Conservation (phyloP, 1,139 yeast species). For the Debaryomyces robertsiae region DNA sequence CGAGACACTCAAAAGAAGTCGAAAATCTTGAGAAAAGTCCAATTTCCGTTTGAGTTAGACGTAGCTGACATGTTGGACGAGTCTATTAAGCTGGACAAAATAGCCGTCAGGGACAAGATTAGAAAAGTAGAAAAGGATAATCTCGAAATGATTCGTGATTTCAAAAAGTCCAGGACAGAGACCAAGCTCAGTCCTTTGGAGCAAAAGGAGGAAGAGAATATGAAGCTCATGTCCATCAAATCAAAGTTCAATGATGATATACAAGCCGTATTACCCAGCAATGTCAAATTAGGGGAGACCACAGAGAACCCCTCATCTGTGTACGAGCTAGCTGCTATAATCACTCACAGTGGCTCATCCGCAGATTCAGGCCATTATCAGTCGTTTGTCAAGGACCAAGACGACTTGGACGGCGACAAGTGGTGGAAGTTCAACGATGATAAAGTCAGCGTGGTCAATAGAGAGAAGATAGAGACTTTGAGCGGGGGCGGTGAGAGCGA, state of each 20-base stretch:
- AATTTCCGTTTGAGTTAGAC: conserved; percentile 92
- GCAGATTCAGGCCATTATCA: conserved; percentile 99
- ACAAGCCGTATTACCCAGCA: conserved; percentile 39
- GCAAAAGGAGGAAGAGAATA: conserved; percentile 50
- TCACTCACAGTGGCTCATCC: conserved; percentile 92
- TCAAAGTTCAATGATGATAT: conserved; percentile 49
- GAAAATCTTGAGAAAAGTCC: conserved; percentile 89
- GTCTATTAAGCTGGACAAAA: conserved; percentile 64
- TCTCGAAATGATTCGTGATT: conserved; percentile 71
- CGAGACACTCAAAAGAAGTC: conserved; percentile 88
- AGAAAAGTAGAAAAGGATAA: conserved; percentile 77
- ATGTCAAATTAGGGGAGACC: conserved; percentile 33
- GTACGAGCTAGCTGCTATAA: conserved; percentile 78
- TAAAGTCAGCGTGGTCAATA: conserved; percentile 74
- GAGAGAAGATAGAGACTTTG: conserved; percentile 77
- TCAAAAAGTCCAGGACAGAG: conserved; percentile 66
- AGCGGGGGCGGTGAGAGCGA: conserved; percentile 99
- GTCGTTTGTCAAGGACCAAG: conserved; percentile 74
- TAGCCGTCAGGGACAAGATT: conserved; percentile 74
- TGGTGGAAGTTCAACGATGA: conserved; percentile 98
- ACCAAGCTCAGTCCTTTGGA: conserved; percentile 39
- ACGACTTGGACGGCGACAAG: conserved; percentile 62
- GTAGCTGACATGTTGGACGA: conserved; percentile 83
- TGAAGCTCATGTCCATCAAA: conserved; percentile 48
- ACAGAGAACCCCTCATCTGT: conserved; percentile 88